Percentiles rank a stretch among this genome's conserved stretches.
Evolutionary conservation across 2,329 filamentous ascomycete species (phyloP).

Genomic region (Trichothecium roseum): DNA sequence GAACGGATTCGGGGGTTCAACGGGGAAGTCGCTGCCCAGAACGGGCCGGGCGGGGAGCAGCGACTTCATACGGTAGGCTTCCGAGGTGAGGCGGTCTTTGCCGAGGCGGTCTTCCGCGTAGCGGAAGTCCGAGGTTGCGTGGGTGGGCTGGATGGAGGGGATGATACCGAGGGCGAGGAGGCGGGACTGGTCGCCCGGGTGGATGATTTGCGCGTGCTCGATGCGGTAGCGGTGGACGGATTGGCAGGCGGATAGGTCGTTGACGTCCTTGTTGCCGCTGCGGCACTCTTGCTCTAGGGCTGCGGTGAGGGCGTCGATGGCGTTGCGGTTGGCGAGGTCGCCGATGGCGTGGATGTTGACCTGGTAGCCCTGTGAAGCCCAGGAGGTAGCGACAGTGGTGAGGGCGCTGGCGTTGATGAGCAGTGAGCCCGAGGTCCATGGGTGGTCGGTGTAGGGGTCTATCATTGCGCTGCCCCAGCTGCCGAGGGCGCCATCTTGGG

Average conservation of each 20-base stretch:
- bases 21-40: conserved; percentile 61
- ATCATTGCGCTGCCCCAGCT: conserved; percentile 64
- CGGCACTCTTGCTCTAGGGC: conserved; percentile 46
- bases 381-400: conserved; percentile 40
- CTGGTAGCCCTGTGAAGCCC: conserved; percentile 52
- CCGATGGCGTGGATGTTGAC: conserved; percentile 67
- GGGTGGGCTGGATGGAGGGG: conserved; percentile 61
- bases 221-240: conserved; percentile 50
- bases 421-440: conserved; percentile 51
- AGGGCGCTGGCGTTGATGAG: conserved; percentile 54
- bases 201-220: conserved; percentile 62
- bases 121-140: conserved; percentile 61
- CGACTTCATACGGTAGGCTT: conserved; percentile 58
- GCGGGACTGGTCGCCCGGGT: conserved; percentile 51
- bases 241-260: conserved; percentile 38
- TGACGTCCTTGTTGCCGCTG: conserved; percentile 14
- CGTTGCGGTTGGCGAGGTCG: conserved; percentile 55
- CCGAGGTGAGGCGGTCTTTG: conserved; percentile 34
- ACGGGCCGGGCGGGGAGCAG: conserved; percentile 43
- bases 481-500: conserved; percentile 57
- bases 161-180: conserved; percentile 51
- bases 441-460: conserved; percentile 58
- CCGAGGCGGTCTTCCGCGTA: conserved; percentile 55
- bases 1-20: conserved; percentile 58
- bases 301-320: conserved; percentile 50